These are phyloP conservation scores for Fonsecaea nubica DNA, from an alignment of 2,329 filamentous ascomycete species.

Conservation along the genomic window DNA sequence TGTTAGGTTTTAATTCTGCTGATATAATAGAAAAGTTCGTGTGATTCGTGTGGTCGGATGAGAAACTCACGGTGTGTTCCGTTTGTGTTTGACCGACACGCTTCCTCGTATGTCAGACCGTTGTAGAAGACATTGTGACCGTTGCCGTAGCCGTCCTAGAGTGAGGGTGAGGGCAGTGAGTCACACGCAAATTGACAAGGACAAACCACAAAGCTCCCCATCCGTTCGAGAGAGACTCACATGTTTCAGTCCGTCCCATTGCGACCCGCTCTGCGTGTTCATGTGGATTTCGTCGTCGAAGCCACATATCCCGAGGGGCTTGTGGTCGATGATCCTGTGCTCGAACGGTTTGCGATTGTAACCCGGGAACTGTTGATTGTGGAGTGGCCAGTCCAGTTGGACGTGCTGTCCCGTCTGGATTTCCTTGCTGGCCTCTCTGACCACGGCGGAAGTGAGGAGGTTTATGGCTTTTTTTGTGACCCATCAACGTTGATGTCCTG, in stretches of 20 bases:
- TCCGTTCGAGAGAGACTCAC: not conserved
- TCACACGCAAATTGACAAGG: not conserved
- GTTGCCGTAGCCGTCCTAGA: conserved; percentile 10
- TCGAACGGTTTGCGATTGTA: conserved; percentile 9
- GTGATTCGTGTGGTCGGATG: not conserved
- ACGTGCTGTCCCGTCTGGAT: conserved; percentile 7
- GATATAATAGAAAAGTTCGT: not conserved
- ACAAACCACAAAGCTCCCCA: too few species aligned
- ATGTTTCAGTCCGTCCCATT: conserved; percentile 16
- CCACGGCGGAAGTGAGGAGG: conserved; percentile 5
- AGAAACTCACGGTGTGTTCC: not conserved
- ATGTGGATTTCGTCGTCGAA: conserved; percentile 15
- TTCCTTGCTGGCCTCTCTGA: conserved; percentile 1
- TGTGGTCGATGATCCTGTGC: conserved; percentile 11
- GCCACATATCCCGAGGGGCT: conserved; percentile 1
- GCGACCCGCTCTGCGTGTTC: conserved; percentile 18
- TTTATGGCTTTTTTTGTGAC: conserved; percentile 3
- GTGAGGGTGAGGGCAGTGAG: not conserved
- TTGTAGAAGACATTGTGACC: conserved; percentile 2
- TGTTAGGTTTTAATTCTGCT: not conserved
- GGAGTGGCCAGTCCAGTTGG: not conserved
- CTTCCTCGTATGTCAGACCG: conserved; percentile 37
- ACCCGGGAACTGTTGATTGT: conserved; percentile 2
- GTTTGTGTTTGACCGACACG: not conserved
- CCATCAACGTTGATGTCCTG: too few species aligned